Evolutionary conservation across 305 asterid species (phyloP).

Genomic region (Ilex paraguariensis): DNA sequence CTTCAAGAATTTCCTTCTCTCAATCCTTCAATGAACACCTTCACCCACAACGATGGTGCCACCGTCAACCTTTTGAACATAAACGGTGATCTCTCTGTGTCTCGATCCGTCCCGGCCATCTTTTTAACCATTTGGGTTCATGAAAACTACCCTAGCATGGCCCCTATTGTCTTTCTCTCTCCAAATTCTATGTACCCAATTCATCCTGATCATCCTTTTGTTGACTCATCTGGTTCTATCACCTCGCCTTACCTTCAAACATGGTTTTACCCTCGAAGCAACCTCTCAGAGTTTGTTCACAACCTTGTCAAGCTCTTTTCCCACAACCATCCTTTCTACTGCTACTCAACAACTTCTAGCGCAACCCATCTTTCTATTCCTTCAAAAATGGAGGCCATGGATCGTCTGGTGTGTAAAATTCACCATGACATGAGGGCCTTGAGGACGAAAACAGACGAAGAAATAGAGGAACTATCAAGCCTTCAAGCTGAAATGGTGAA

Average conservation of each 20-base stretch:
- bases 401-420: slow-evolving; percentile 31
- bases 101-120: slow-evolving; percentile 27
- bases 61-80: slow-evolving; percentile 43
- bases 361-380: slow-evolving; percentile 24
- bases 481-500: slow-evolving; percentile 24
- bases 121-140: slow-evolving; percentile 51
- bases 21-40: slow-evolving; percentile 38
- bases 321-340: slow-evolving; percentile 34
- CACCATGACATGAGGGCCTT: slow-evolving; percentile 29
- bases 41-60: slow-evolving; percentile 50
- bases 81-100: slow-evolving; percentile 29
- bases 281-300: slow-evolving; percentile 40
- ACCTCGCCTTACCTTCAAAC: slow-evolving; percentile 31
- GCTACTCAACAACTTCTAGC: slow-evolving; percentile 9
- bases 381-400: slow-evolving; percentile 49
- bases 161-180: slow-evolving; percentile 41
- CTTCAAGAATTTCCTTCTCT: slow-evolving; percentile 45
- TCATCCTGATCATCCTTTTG: slow-evolving; percentile 37
- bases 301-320: slow-evolving; percentile 40
- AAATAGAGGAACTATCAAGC: slow-evolving; percentile 25
- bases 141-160: slow-evolving; percentile 49
- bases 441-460: slow-evolving; percentile 17
- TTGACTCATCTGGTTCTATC: slow-evolving; percentile 41
- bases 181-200: slow-evolving; percentile 12
- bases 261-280: slow-evolving; percentile 34